Base-by-base conservation (phyloP, 2,329 filamentous ascomycete species). In the Davidsoniella australis region DNA sequence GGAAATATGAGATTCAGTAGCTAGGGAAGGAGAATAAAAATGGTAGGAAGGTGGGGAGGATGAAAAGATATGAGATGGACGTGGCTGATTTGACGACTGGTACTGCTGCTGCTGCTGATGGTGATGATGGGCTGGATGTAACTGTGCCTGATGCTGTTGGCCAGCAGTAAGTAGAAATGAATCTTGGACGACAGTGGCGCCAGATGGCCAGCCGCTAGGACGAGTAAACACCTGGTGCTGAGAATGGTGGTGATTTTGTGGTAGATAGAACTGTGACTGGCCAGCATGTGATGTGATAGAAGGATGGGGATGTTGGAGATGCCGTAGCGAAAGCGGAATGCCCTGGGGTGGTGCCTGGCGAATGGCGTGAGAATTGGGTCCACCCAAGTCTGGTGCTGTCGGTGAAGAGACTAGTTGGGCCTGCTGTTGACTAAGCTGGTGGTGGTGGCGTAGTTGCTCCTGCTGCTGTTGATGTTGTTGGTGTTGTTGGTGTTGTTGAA, bases 341-440 rank as follows among this genome's bases (percentile, higher is more conserved):
- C 40, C 14, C 18, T 49, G 47, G 17, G 41, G 41, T 45, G 47
- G 23, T 43, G 41, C 41, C 41, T 41, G 24, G 24, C 46, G 48
- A n/a, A 50, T 50, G 48, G 48, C 48, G 48, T 50, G 48, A 50
- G 48, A 36, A 23, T 38, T 46, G 42, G 43, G 24, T 33, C 48
- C 48, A 50, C 48, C 38, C 17, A 50, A 24, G 40, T n/a, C 43
- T 26, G 38, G 18, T 37, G 43, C 20, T 39, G 38, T 46, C 40
- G 44, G 26, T 50, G 48, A 47, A 39, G 48, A 18, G 37, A 42
- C 44, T 39, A 46, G 43, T 12, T 42, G 42, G n/a, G 16, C 26
- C 8, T 45, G 44, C 10, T 46, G 44, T 36, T 46, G 44, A n/a
- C 17, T 23, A 20, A 46, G 38, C 24, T 38, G 44, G 18, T 46